Evolutionary conservation across 129 eudicot genomes (phyloP).

Genomic region (Kitagawia praeruptora): DNA sequence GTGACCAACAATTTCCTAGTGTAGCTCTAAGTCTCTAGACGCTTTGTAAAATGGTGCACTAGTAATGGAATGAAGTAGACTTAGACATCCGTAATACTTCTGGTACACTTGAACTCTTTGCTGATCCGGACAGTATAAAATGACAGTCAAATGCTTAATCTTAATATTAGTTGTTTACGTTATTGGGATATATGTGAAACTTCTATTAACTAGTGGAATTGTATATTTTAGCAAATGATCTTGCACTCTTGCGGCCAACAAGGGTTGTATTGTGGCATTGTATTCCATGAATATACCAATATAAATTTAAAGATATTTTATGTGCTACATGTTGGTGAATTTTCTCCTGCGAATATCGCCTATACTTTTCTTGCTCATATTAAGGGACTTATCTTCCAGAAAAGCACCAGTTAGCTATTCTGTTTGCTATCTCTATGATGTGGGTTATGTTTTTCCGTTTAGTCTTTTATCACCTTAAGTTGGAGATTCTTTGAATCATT

Average conservation of each 20-base stretch:
- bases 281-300: not conserved
- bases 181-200: not conserved
- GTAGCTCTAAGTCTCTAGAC: not conserved
- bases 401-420: not conserved
- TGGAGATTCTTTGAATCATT: not conserved
- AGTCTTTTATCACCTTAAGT: not conserved
- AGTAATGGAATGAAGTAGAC: not conserved
- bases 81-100: not conserved
- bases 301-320: not conserved
- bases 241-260: not conserved
- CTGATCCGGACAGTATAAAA: not conserved
- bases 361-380: not conserved
- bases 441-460: not conserved
- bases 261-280: not conserved
- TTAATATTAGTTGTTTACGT: not conserved
- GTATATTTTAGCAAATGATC: too few relatives aligned
- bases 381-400: not conserved
- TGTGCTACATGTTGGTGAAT: not conserved
- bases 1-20: not conserved
- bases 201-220: not conserved
- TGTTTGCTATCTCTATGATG: not conserved
- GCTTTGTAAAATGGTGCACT: not conserved
- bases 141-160: not conserved
- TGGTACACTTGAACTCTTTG: not conserved
- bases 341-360: not conserved